These are phyloP conservation scores for Adansonia grandidieri DNA, from an alignment of 441 rosid species.

Conservation along the genomic window DNA sequence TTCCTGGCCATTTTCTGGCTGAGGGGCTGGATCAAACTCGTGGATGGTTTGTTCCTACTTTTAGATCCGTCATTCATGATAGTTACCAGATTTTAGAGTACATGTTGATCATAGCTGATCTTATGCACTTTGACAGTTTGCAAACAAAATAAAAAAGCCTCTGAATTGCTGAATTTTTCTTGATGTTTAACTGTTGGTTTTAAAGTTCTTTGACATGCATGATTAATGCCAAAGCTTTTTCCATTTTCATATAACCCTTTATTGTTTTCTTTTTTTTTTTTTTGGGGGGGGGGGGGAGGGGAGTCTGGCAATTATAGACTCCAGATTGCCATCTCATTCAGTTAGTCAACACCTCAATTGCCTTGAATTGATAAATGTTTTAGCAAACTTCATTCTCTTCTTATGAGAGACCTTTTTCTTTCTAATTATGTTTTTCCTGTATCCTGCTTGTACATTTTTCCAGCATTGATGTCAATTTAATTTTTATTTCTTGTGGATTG, in stretches of 20 bases:
- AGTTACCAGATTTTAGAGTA: neutral
- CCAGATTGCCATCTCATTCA: neutral
- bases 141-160: neutral
- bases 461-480: neutral
- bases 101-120: neutral
- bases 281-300: neutral
- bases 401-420: neutral
- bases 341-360: neutral
- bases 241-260: neutral
- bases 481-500: constrained; percentile 5
- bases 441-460: neutral
- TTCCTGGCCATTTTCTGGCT: constrained; percentile 98
- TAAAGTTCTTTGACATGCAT: constrained; percentile 10
- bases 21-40: constrained; percentile 99
- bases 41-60: constrained; percentile 76
- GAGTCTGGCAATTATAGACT: neutral
- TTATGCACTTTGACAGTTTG: neutral
- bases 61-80: constrained; percentile 10
- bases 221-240: constrained; percentile 1
- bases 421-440: neutral
- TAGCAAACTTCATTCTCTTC: neutral
- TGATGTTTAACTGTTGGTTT: neutral
- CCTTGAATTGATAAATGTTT: neutral
- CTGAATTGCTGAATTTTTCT: neutral
- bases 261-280: neutral